Percentiles rank a stretch among this genome's conserved stretches.
Evolutionary conservation across 495 filamentous ascomycete species (phyloP).

Genomic region (Podospora tetraspora): DNA sequence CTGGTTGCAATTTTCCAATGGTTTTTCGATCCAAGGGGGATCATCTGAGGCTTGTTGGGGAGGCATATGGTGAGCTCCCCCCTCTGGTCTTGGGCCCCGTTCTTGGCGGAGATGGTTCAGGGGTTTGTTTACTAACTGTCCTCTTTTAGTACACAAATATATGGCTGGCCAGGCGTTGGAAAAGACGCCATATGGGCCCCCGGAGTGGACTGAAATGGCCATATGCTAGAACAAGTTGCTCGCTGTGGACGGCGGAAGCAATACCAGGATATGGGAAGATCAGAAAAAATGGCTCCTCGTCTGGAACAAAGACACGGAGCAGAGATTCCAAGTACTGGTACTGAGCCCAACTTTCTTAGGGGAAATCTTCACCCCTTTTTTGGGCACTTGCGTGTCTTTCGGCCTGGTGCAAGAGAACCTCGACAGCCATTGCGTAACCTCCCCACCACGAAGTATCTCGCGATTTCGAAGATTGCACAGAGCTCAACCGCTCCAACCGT

Average conservation of each 20-base stretch:
- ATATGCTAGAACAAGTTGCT: neutral
- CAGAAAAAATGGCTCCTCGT: neutral
- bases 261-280: neutral
- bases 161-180: neutral
- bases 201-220: neutral
- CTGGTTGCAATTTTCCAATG: conserved; percentile 1
- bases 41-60: neutral
- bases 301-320: no score
- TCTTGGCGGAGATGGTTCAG: neutral
- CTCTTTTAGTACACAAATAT: neutral
- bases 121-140: neutral
- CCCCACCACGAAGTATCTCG: neutral
- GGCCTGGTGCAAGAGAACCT: no score
- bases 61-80: neutral
- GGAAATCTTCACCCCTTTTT: no score
- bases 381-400: no score
- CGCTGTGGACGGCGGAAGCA: neutral
- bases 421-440: no score
- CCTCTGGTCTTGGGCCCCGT: neutral
- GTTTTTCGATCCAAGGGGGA: neutral
- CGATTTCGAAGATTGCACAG: neutral
- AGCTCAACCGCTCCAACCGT: neutral
- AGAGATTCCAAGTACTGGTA: no score
- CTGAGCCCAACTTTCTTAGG: no score
- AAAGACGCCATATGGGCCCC: neutral